phyloP scores from a whole-genome alignment of 2,329 filamentous ascomycete species.

The Nemania abortiva region DNA sequence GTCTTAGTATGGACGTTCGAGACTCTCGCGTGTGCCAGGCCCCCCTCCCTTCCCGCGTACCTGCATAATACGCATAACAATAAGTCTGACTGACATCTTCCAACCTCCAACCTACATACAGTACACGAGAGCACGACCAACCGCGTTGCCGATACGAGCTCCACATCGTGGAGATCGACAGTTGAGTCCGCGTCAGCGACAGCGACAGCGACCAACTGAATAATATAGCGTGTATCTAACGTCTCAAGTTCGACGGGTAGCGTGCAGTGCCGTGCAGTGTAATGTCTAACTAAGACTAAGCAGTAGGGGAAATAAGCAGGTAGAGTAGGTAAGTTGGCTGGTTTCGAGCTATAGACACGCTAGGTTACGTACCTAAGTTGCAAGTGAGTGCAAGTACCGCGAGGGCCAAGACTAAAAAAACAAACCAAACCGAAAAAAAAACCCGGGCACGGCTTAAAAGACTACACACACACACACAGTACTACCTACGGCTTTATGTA shows the following conservation, averaged over 20 bases:
- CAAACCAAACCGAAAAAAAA: background rate
- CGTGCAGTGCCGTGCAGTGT: background rate
- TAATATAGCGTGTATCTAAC: conserved; percentile 6
- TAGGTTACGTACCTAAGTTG: background rate
- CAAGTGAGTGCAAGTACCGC: background rate
- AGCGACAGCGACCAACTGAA: background rate
- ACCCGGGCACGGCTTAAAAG: background rate
- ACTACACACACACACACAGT: background rate
- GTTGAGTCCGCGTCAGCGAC: conserved; percentile 24
- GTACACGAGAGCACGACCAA: conserved; percentile 15
- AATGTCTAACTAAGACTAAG: background rate
- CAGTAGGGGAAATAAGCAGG: background rate
- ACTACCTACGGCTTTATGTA: too few species aligned
- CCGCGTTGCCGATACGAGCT: conserved; percentile 24
- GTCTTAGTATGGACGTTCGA: conserved; percentile 7
- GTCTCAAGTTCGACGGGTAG: background rate
- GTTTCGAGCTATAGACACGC: background rate
- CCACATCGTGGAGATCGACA: conserved; percentile 27
- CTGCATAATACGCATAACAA: conserved; percentile 40
- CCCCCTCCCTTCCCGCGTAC: conserved; percentile 29
- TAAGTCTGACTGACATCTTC: conserved; percentile 25
- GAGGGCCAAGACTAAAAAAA: background rate
- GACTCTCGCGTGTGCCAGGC: conserved; percentile 4
- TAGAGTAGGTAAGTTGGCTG: background rate
- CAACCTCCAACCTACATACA: background rate